phyloP scores from a whole-genome alignment of 2,329 filamentous ascomycete species.

The Parastagonospora avenae region DNA sequence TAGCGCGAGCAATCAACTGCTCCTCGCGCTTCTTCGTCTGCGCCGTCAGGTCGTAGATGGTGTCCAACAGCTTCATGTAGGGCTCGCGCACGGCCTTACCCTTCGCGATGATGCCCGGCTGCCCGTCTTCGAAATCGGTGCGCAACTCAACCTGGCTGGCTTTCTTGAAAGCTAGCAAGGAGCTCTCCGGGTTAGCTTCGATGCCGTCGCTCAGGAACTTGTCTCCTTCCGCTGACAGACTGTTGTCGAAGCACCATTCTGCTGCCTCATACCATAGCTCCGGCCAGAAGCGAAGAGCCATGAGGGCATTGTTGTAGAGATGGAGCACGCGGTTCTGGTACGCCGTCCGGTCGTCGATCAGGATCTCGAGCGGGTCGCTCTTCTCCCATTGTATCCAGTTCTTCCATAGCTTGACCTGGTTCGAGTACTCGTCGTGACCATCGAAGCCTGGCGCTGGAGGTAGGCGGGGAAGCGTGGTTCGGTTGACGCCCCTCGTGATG shows the following conservation, averaged over 20 bases:
- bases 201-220: slow-evolving; percentile 83
- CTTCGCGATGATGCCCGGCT: slow-evolving; percentile 67
- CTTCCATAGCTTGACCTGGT: slow-evolving; percentile 89
- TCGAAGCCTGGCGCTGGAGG: slow-evolving; percentile 86
- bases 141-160: slow-evolving; percentile 85
- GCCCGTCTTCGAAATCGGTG: slow-evolving; percentile 76
- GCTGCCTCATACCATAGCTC: slow-evolving; percentile 95
- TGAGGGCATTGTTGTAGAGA: slow-evolving; percentile 90
- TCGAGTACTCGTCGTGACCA: slow-evolving; percentile 80
- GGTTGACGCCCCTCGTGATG: slow-evolving; percentile 75
- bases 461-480: slow-evolving; percentile 78
- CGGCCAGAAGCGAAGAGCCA: slow-evolving; percentile 92
- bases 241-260: slow-evolving; percentile 87
- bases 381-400: slow-evolving; percentile 96
- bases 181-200: slow-evolving; percentile 90
- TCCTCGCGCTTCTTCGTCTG: slow-evolving; percentile 71
- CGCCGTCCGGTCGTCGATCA: slow-evolving; percentile 75
- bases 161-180: slow-evolving; percentile 84
- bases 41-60: slow-evolving; percentile 84
- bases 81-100: slow-evolving; percentile 79
- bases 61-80: slow-evolving; percentile 80
- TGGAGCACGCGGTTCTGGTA: slow-evolving; percentile 84
- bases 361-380: slow-evolving; percentile 84
- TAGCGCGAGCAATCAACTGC: slow-evolving; percentile 61
- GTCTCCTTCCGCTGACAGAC: slow-evolving; percentile 71